Evolutionary conservation across 768 basidiomycete genomes (phyloP).

Genomic region (Rhodotorula toruloides): DNA sequence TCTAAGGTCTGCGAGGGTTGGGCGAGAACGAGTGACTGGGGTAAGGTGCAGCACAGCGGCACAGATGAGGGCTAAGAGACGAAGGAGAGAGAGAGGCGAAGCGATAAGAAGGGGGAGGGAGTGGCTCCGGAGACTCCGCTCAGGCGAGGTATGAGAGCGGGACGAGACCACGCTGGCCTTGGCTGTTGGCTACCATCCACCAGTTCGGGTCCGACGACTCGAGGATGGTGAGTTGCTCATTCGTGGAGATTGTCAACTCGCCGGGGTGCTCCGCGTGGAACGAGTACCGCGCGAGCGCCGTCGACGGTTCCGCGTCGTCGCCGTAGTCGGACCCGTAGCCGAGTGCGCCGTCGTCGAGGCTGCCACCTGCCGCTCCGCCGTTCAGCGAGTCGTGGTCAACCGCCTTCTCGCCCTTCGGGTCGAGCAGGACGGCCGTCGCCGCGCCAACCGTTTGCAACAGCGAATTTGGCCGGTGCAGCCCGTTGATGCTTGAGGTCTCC

Average conservation of each 20-base stretch:
- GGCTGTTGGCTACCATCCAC: conserved; percentile 28
- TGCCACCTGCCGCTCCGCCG: too few species aligned
- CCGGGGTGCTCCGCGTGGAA: conserved; percentile 46
- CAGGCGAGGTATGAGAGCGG: conserved; percentile 23
- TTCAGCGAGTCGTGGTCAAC: conserved; percentile 20
- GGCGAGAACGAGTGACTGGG: neutral
- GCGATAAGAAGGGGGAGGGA: neutral
- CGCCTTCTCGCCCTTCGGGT: conserved; percentile 32
- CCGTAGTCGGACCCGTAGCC: conserved; percentile 40
- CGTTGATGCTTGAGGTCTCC: conserved; percentile 8
- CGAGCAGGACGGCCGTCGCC: conserved; percentile 42
- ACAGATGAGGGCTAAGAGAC: neutral
- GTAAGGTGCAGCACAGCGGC: neutral
- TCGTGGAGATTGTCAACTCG: conserved; percentile 45
- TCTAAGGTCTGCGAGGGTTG: neutral
- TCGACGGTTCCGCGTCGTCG: conserved; percentile 37
- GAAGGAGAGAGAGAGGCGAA: too few species aligned
- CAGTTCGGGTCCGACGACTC: conserved; percentile 33
- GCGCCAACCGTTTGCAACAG: conserved; percentile 70
- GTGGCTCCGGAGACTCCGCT: neutral
- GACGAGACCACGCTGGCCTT: conserved; percentile 23
- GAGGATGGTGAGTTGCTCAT: conserved; percentile 44
- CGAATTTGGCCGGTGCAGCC: conserved; percentile 69
- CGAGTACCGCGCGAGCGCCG: conserved; percentile 43
- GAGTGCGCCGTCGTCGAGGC: conserved; percentile 16